A percentile compares a stretch with the other conserved stretches of the same genome.
Conservation (phyloP, 192 early-diverging fungal species). For the Gamsiella multidivaricata region DNA sequence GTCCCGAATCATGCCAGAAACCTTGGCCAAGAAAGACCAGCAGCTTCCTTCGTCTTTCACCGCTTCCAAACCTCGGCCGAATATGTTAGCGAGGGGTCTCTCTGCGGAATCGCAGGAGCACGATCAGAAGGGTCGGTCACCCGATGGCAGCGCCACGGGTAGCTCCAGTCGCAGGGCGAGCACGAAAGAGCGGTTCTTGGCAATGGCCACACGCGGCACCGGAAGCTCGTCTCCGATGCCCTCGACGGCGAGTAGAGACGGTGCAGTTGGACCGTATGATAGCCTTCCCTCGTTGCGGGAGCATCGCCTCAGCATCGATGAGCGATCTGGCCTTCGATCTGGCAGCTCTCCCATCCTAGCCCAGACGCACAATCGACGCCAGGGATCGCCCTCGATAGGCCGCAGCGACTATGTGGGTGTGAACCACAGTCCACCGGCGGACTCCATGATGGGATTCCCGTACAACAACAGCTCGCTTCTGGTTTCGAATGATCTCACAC, state of each 20-base stretch:
- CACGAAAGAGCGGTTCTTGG: conserved; percentile 34
- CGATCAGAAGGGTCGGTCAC: conserved; percentile 1
- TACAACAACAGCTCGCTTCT: conserved; percentile 51
- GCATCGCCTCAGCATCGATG: conserved; percentile 5
- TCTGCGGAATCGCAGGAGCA: conserved; percentile 36
- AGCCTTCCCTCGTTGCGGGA: neutral
- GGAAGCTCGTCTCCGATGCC: conserved; percentile 6
- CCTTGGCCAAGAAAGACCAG: conserved; percentile 5
- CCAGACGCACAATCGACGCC: conserved; percentile 25
- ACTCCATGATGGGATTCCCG: conserved; percentile 36
- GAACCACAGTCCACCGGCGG: neutral
- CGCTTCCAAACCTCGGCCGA: conserved; percentile 15
- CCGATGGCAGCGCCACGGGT: conserved; percentile 7
- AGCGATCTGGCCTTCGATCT: neutral
- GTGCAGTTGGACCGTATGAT: neutral
- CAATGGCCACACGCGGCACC: conserved; percentile 21
- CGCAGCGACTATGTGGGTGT: conserved; percentile 5
- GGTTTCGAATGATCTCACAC: conserved; percentile 14
- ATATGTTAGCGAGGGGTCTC: conserved; percentile 33
- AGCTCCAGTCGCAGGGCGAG: conserved; percentile 19
- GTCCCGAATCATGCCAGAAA: conserved; percentile 28
- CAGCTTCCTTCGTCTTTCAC: conserved; percentile 11
- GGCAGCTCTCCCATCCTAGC: conserved; percentile 11
- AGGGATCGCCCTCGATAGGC: conserved; percentile 26
- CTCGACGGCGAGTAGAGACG: neutral